Evolutionary conservation across 306 rosid species (phyloP), one percentile per base, ranked within the genome.

Genomic region (barrel medic (Medicago truncatula)): DNA sequence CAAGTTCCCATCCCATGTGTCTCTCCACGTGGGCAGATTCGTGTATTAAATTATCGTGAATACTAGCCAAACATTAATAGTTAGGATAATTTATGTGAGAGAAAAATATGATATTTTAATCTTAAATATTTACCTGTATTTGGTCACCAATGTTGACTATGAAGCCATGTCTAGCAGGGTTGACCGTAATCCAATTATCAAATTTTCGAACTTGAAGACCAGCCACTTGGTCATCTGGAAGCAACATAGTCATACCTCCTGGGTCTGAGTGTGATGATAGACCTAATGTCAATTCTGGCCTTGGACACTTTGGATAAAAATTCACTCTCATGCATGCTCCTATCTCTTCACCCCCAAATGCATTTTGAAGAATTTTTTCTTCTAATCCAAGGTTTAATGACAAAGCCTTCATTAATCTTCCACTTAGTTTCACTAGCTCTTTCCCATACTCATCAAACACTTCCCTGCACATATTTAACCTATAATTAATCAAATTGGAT

Each of bases 71-170:
- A 17, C 40, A 61, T 28, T 14, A 12, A 12, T 58, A 21, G 63
- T 2, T 62, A 62, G 13, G 44, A 62, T 62, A 62, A 62, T 62
- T 62, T 36, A 18, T 34, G 11, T 4, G 46, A 62, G 12, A 7
- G 2, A 14, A 7, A 62, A 31, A 58, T 0, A 21, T 9, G 1
- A 21, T 5, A 21, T 23, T 21, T 21, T 21, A 58, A 58, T 11
- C 15, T 21, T 9, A 9, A 58, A 11, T 1, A n/a, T 13, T 59
- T 67, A 67, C 72, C 98, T 95, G 98, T 67, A 90, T 87, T 84
- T 95, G 98, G 80, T 95, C 98, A 4, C 97, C 98, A 12, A 95
- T 89, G 58, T 92, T 95, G 78, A 95, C 93, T 10, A 95, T 90
- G 56, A 95, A 89, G 70, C 92, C 96, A 71, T 92, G 96, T 17